Conservation (phyloP, 371 early-diverging fungal species). For the Smittium culicis region DNA sequence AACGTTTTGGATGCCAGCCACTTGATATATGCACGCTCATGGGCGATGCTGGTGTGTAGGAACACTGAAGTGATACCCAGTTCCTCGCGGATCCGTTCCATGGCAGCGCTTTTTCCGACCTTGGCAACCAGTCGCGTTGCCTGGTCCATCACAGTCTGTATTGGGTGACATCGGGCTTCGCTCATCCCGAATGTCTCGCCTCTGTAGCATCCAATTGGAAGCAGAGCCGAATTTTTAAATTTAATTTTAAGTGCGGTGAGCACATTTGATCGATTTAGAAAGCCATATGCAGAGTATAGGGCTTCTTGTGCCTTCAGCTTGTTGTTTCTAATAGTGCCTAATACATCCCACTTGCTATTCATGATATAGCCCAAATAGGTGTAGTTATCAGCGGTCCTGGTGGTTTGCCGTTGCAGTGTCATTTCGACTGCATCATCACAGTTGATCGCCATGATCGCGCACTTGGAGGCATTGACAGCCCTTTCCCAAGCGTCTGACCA, state of each 20-base stretch:
- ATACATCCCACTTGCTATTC: background rate
- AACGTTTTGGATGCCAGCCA: background rate
- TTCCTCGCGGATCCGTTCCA: background rate
- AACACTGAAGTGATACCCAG: background rate
- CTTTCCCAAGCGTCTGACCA: background rate
- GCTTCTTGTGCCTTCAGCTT: background rate
- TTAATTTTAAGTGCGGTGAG: slow-evolving; percentile 1
- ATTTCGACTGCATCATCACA: background rate
- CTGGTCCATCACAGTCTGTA: background rate
- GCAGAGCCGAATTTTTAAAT: background rate
- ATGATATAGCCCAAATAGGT: background rate
- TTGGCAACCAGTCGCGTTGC: background rate
- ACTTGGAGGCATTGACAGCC: background rate
- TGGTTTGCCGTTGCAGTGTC: background rate
- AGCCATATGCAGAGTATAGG: background rate
- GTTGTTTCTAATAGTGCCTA: background rate
- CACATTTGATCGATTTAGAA: background rate
- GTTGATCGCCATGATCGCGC: background rate
- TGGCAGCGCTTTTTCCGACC: background rate
- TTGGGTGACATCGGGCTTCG: background rate
- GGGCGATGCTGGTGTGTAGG: background rate
- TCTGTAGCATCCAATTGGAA: background rate
- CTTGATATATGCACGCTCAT: slow-evolving; percentile 1
- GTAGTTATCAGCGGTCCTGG: background rate
- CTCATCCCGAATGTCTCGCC: slow-evolving; percentile 1